Base-by-base conservation (phyloP, 1,139 yeast species). In the Spencermartinsiella ligniputridi region DNA sequence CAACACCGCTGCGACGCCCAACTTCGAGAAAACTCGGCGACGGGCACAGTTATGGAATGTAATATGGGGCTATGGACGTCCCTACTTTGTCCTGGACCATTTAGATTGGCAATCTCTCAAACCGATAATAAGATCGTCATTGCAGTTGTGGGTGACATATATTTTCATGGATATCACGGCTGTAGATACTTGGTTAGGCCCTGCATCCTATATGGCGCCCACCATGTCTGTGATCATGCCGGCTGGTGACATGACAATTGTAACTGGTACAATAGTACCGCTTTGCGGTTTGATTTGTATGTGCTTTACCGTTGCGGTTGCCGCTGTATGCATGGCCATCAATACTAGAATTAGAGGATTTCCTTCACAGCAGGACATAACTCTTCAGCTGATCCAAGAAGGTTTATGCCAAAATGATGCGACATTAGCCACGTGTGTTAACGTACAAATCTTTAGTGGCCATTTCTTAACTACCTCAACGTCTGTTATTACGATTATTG, bases 221-320 rank as follows among this genome's bases (percentile, higher is more conserved):
- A 59, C 62, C 40, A 44, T 58, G 12, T 48, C 53, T 3, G 50
- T 58, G 3, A 53, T 62, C n/a, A 51, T 53, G 29, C 55, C 61
- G 6, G 47, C 58, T 2, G 66, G 66, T 1, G 58, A 55, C 11
- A 51, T 50, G 19, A 55, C 65, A 3, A 49, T 60, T n/a, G 40
- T 52, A 9, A 45, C 51, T 13, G 51, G 56, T 1, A 41, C 54
- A 11, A 37, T 56, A 5, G 39, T 46, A 13, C 46, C 53, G 15
- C 25, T 54, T 21, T 22, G 52, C n/a, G 51, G 53, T 21, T 47
- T 58, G 25, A 35, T 44, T 3, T 42, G 47, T 3, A 44, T 54
- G 3, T 36, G 52, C 15, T 42, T 46, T 8, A 60, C 57, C 1
- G 57, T 56, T 51, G 37, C 51, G 3, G 39, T 47, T 22, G 47